Evolutionary conservation across 176 grass and related monocot genomes (phyloP).

Genomic region (Hsuehochloa calcarea): DNA sequence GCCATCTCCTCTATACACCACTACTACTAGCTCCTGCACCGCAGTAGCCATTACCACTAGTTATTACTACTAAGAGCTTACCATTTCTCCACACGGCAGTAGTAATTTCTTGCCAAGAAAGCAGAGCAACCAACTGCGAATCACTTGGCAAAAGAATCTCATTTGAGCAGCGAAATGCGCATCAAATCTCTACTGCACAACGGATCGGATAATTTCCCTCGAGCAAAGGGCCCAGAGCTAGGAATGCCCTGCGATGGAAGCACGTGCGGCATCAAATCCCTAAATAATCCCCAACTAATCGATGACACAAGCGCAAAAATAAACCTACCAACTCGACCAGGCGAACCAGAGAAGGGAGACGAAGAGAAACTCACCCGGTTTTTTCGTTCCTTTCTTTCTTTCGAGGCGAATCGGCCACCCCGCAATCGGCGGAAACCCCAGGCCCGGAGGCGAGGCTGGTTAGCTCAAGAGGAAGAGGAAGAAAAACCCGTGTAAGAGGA

Average conservation of each 20-base stretch:
- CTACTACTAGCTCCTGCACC: background rate
- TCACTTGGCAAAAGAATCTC: background rate
- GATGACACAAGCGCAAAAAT: background rate
- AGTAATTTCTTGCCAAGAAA: background rate
- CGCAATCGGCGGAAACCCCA: slow-evolving; percentile 18
- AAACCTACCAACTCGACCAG: background rate
- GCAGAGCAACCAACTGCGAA: background rate
- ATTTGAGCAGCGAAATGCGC: background rate
- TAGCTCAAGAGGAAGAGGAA: background rate
- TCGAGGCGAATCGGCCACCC: background rate
- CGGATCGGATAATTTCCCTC: background rate
- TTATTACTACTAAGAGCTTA: background rate
- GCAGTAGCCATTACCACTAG: background rate
- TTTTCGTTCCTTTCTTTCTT: background rate
- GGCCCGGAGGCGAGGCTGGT: background rate
- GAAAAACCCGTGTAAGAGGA: slow-evolving; percentile 26
- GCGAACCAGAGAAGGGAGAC: background rate
- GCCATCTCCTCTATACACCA: background rate
- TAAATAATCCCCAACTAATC: background rate
- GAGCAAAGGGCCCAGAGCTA: background rate
- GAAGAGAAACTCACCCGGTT: slow-evolving; percentile 38
- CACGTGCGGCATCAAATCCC: background rate
- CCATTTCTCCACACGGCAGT: background rate
- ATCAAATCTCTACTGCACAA: background rate
- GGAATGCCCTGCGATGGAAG: background rate